phyloP scores from a whole-genome alignment of 192 early-diverging fungal species.

The Entophlyctis luteolus region DNA sequence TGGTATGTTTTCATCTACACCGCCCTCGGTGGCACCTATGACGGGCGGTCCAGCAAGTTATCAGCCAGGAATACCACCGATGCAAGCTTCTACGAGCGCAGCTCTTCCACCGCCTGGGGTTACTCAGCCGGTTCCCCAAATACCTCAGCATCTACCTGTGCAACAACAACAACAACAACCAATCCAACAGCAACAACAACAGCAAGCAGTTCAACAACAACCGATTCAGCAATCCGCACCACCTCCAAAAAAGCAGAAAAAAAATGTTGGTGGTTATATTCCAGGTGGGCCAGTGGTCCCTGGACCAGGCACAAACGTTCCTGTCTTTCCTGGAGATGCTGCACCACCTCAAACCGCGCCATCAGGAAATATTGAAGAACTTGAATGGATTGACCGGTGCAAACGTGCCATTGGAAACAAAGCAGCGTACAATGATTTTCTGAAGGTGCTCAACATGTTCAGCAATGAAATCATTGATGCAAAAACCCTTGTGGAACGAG shows the following conservation, averaged over 20 bases:
- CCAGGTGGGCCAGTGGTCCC: conserved; percentile 5
- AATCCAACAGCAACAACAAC: too few relatives aligned
- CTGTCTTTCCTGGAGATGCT: conserved; percentile 8
- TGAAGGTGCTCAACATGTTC: conserved; percentile 92
- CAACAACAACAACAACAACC: too few relatives aligned
- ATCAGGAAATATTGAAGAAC: conserved; percentile 63
- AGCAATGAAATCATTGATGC: conserved; percentile 89
- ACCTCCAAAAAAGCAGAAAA: conserved; percentile 34
- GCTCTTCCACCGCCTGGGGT: neutral
- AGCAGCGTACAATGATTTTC: conserved; percentile 88
- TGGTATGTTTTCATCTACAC: neutral
- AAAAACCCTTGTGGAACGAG: conserved; percentile 76
- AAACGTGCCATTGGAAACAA: conserved; percentile 84
- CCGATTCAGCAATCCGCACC: conserved; percentile 4
- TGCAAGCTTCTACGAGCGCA: neutral
- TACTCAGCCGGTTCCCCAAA: too few relatives aligned
- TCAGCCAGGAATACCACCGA: too few relatives aligned
- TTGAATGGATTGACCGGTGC: conserved; percentile 90
- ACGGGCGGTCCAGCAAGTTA: conserved; percentile 1
- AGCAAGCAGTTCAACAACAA: neutral
- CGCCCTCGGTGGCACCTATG: too few relatives aligned
- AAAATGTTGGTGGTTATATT: conserved; percentile 16
- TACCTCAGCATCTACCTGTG: too few relatives aligned
- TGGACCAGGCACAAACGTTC: neutral
- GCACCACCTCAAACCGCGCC: neutral